A percentile compares a stretch with the other conserved stretches of the same genome.
phyloP scores from a whole-genome alignment of 257 asterid genomes.

The Solanum lycopersicoides region DNA sequence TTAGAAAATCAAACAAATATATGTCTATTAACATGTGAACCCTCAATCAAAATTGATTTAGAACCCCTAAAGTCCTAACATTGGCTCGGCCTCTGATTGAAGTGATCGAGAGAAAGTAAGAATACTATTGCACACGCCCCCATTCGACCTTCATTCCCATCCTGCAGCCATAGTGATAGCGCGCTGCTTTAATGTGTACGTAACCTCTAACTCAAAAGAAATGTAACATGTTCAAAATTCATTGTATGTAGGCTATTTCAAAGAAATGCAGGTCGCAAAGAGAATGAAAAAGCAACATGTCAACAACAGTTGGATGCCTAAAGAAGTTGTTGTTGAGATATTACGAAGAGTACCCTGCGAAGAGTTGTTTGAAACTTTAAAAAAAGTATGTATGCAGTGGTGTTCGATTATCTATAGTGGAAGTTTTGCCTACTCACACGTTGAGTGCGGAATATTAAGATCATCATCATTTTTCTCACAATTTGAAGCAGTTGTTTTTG shows the following conservation, averaged over 20 bases:
- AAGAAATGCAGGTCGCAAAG: not conserved
- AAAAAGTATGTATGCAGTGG: not conserved
- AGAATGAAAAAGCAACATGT: not conserved
- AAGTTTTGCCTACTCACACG: not conserved
- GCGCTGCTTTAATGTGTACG: too few relatives aligned
- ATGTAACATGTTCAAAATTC: not conserved
- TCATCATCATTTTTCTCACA: not conserved
- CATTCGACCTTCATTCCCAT: not conserved
- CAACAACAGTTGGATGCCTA: not conserved
- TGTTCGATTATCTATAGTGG: not conserved
- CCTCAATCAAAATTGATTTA: too few relatives aligned
- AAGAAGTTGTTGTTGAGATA: not conserved
- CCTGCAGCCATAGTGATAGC: not conserved
- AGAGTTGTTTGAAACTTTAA: not conserved
- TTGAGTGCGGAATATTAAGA: not conserved
- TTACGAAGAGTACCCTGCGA: not conserved
- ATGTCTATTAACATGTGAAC: too few relatives aligned
- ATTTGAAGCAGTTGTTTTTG: not conserved
- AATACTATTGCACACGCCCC: not conserved
- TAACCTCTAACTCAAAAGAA: not conserved
- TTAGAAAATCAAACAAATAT: too few relatives aligned
- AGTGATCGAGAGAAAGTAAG: not conserved
- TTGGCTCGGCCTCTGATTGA: not conserved
- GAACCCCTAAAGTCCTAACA: too few relatives aligned
- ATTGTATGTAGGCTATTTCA: not conserved